Base-by-base conservation (phyloP, 352 stramenopile genomes). In the Pythium guiyangense region DNA sequence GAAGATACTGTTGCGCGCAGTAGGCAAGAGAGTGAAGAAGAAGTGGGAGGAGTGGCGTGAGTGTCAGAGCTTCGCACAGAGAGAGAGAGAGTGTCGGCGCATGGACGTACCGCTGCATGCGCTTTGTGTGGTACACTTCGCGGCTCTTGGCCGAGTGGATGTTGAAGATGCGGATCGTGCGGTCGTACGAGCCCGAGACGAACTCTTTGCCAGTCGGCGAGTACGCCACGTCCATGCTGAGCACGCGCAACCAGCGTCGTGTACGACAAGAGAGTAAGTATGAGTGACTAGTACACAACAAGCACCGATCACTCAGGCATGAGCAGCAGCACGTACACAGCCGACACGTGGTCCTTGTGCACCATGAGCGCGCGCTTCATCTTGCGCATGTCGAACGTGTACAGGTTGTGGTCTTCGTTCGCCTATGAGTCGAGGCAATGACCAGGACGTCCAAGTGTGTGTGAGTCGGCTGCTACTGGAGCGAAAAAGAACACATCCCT, bases 341-440 rank as follows among this genome's bases (percentile, higher is more conserved):
- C 97, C 11, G 84, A 94, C 9, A 99, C 97, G 80, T 99, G 97
- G 66, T 99, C 97, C 71, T 98, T 99, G 82, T 99, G 97, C 40
- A 99, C 97, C 65, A 96, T 94, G 60, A 96, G 70, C 40, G 90
- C 90, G 47, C 84, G 70, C 40, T 93, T 68, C 60, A 99, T 85
- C 67, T 98, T 98, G 67, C 98, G 85, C 92, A 99, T 99, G 79
- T 99, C 98, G 72, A 99, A 99, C 31, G 94, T 98, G 79, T 99
- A 99, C 47, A 97, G 66, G 64, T 99, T 98, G 79, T 98, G 92
- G 78, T 99, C 97, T 81, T 99, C 98, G 76, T 99, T 99, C 48
- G 96, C 97, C 77, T 90, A 25, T 37, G 31, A 37, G 9, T 11
- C 43, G 9, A 39, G 43, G 22, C 47, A 67, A 47, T 48, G 56